These are phyloP conservation scores for Daldinia bambusicola DNA, from an alignment of 495 filamentous ascomycete genomes.

Conservation along the genomic window DNA sequence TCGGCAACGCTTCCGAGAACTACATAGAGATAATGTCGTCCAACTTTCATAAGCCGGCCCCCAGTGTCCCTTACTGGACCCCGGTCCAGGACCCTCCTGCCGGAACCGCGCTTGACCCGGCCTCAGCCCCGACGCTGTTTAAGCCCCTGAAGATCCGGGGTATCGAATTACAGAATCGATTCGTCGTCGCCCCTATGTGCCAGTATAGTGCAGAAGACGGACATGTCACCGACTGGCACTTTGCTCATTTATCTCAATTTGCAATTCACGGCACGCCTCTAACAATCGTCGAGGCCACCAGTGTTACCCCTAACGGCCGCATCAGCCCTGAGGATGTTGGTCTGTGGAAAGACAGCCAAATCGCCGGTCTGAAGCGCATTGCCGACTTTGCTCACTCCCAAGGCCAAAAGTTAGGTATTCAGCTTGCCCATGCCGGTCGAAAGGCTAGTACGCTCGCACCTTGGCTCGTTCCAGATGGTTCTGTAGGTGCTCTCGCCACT, in stretches of 20 bases:
- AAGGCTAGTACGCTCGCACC: constrained; percentile 74
- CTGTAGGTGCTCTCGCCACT: constrained; percentile 54
- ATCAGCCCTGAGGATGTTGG: constrained; percentile 77
- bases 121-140: constrained; percentile 69
- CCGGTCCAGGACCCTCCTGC: constrained; percentile 64
- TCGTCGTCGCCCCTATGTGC: constrained; percentile 71
- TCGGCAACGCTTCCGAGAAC: neutral
- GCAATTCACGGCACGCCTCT: constrained; percentile 71
- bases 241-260: constrained; percentile 70
- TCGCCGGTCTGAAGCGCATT: constrained; percentile 68
- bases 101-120: constrained; percentile 62
- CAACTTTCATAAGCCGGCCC: constrained; percentile 47
- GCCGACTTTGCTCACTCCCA: constrained; percentile 71
- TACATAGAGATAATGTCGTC: constrained; percentile 3
- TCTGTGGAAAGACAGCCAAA: constrained; percentile 76
- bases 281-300: constrained; percentile 74
- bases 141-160: constrained; percentile 72
- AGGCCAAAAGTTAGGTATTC: constrained; percentile 73
- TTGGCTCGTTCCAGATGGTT: constrained; percentile 58
- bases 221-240: constrained; percentile 75
- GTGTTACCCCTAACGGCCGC: constrained; percentile 72
- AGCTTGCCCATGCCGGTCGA: constrained; percentile 78
- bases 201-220: constrained; percentile 75
- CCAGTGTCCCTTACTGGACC: constrained; percentile 66
- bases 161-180: constrained; percentile 77